phyloP scores from a whole-genome alignment of 352 stramenopile species.

The Aphanomyces stellatus region DNA sequence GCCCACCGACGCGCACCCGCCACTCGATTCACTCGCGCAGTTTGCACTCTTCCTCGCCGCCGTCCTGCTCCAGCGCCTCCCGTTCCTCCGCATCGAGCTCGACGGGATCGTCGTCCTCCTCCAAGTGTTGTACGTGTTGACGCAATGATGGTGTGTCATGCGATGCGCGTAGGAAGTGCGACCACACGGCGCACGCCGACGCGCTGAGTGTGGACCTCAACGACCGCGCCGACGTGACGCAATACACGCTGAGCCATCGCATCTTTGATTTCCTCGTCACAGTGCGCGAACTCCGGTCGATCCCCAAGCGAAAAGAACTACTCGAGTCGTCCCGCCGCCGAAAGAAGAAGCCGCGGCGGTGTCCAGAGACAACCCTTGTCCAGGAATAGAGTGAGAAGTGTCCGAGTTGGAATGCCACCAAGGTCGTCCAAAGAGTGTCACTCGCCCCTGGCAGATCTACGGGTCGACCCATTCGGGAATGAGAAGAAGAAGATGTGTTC shows the following conservation, averaged over 20 bases:
- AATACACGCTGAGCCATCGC: conserved; percentile 33
- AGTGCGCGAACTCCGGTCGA: conserved; percentile 67
- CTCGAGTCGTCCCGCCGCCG: conserved; percentile 27
- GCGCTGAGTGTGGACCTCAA: conserved; percentile 20
- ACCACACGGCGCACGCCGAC: background rate
- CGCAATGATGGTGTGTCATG: conserved; percentile 19
- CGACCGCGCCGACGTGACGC: conserved; percentile 22
- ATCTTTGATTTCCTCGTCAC: conserved; percentile 71
- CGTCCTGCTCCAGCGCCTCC: conserved; percentile 38
- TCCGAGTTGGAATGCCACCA: too few species aligned
- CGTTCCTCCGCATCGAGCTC: conserved; percentile 56
- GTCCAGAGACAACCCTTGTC: background rate
- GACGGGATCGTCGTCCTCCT: conserved; percentile 61
- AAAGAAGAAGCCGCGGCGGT: conserved; percentile 23
- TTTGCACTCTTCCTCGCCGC: conserved; percentile 72
- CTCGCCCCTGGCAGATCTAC: too few species aligned
- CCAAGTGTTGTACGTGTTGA: conserved; percentile 70
- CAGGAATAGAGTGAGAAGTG: background rate
- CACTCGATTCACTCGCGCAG: conserved; percentile 71
- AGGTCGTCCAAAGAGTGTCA: too few species aligned
- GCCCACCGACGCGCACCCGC: conserved; percentile 42
- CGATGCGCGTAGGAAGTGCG: conserved; percentile 4
- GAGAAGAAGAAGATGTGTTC: too few species aligned
- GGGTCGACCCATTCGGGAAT: too few species aligned
- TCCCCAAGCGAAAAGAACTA: conserved; percentile 65